phyloP scores from a whole-genome alignment of 139 green algal species.

The Eudorina sp. region DNA sequence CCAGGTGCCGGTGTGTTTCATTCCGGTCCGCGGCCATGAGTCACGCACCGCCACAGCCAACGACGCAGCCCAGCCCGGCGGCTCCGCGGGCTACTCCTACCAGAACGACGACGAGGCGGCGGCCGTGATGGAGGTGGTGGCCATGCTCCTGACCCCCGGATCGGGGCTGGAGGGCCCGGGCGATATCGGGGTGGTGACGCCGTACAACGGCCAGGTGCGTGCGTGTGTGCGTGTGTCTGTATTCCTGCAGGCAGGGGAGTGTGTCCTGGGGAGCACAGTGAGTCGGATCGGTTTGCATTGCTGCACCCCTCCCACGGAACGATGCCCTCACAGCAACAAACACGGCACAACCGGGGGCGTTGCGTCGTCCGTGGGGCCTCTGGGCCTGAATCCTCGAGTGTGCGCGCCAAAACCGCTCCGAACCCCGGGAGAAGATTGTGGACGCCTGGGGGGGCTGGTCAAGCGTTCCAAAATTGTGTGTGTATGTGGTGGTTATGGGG shows the following conservation, averaged over 20 bases:
- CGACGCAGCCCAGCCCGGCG: constrained; percentile 11
- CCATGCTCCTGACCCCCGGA: constrained; percentile 47
- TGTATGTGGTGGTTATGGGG: no score
- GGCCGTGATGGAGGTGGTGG: constrained; percentile 46
- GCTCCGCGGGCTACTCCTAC: constrained; percentile 53
- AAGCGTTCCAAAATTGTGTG: no score
- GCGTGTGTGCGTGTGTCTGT: background rate
- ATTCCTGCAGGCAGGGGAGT: background rate
- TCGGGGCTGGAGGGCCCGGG: constrained; percentile 24
- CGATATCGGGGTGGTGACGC: constrained; percentile 73
- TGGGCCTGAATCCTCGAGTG: no score
- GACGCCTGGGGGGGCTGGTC: no score
- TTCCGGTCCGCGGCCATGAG: constrained; percentile 16
- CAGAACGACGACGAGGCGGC: constrained; percentile 64
- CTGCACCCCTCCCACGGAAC: no score
- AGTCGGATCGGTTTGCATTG: no score
- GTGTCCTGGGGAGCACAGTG: background rate
- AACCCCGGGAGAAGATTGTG: no score
- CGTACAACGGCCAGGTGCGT: constrained; percentile 76
- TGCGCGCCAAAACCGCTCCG: no score
- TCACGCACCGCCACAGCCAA: constrained; percentile 10
- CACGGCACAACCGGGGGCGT: no score
- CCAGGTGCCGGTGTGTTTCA: constrained; percentile 46
- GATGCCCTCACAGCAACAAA: no score
- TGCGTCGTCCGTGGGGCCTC: no score